Conservation (phyloP, 2,329 filamentous ascomycete species). For the Colletotrichum somersetense region DNA sequence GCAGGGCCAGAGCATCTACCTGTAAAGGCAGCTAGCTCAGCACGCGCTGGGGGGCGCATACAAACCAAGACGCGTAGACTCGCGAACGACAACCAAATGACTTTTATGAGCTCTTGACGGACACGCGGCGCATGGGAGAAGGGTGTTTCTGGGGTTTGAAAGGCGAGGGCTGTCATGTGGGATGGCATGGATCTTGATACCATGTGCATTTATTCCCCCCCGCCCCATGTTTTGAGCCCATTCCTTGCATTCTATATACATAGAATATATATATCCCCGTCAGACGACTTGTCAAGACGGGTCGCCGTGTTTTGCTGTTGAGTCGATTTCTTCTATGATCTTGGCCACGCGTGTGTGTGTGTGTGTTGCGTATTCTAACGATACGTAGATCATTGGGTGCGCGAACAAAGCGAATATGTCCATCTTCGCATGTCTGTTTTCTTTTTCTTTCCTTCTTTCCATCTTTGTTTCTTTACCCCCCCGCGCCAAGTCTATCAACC, state of each 20-base stretch:
- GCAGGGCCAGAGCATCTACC: constrained; percentile 70
- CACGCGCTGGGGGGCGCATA: neutral
- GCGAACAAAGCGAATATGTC: neutral
- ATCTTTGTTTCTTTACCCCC: neutral
- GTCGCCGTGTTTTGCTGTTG: constrained; percentile 10
- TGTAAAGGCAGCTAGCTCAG: constrained; percentile 51
- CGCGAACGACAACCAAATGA: constrained; percentile 1
- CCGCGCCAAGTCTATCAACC: neutral
- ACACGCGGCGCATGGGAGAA: neutral
- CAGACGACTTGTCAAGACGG: neutral
- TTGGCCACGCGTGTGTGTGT: neutral
- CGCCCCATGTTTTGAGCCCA: neutral
- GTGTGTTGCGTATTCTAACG: neutral
- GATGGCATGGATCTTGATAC: constrained; percentile 15
- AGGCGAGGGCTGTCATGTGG: neutral
- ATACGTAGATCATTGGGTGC: neutral
- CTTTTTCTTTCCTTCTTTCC: neutral
- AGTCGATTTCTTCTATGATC: neutral
- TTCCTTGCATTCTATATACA: constrained; percentile 4
- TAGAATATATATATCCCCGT: constrained; percentile 14
- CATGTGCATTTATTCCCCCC: neutral
- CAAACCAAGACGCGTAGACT: neutral
- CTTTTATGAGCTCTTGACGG: constrained; percentile 19
- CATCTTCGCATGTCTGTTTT: accelerated
- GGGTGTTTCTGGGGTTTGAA: constrained; percentile 17